These are phyloP conservation scores for Phytophthora hibernalis DNA, from an alignment of 352 stramenopile genomes.

Conservation along the genomic window DNA sequence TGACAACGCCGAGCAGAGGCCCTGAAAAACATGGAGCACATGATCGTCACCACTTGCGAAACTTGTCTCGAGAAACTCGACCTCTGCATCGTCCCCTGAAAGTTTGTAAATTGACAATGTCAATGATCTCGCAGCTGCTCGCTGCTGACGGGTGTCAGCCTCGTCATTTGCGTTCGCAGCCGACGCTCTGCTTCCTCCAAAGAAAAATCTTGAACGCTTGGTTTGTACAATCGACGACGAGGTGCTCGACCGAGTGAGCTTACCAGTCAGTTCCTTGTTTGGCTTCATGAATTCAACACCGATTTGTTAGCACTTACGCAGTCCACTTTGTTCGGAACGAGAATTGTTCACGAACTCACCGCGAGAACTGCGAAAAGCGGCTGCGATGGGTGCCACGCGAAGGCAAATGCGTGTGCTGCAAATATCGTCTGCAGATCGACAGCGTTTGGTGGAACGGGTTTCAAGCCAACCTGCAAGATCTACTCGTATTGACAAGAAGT, in stretches of 20 bases:
- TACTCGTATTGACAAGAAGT: constrained; percentile 16
- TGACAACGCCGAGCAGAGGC: constrained; percentile 69
- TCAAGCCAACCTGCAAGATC: constrained; percentile 76
- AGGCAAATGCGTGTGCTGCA: constrained; percentile 59
- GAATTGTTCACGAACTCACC: constrained; percentile 29
- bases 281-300: constrained; percentile 38
- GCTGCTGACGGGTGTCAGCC: constrained; percentile 43
- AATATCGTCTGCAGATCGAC: constrained; percentile 68
- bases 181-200: constrained; percentile 54
- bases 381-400: constrained; percentile 69
- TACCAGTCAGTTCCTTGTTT: constrained; percentile 47
- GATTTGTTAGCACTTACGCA: background rate
- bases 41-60: constrained; percentile 60
- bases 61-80: constrained; percentile 63
- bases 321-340: background rate
- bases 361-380: constrained; percentile 62
- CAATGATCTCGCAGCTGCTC: constrained; percentile 44
- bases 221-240: constrained; percentile 48
- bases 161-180: constrained; percentile 34
- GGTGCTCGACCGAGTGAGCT: constrained; percentile 43
- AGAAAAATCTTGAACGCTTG: constrained; percentile 72
- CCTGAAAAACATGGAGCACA: constrained; percentile 77
- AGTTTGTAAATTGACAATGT: constrained; percentile 42
- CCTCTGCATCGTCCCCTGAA: constrained; percentile 46
- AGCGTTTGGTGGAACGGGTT: constrained; percentile 69